phyloP scores from a whole-genome alignment of 2,329 filamentous ascomycete species.

The Alternaria atra region DNA sequence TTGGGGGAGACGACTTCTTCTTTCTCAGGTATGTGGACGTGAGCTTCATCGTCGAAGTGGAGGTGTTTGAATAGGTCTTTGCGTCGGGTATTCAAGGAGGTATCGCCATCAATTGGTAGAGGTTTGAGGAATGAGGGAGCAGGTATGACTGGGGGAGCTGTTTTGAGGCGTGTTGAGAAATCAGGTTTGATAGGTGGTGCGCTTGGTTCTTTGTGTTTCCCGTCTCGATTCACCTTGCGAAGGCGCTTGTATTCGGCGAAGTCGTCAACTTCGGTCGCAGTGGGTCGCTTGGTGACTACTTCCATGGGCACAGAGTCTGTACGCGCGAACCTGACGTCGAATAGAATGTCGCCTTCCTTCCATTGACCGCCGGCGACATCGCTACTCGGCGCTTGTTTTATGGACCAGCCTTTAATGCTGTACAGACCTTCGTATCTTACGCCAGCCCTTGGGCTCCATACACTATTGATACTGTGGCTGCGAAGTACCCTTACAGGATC shows the following conservation, averaged over 20 bases:
- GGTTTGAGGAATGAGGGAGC: background rate
- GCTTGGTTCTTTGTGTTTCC: constrained; percentile 12
- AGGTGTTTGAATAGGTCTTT: constrained; percentile 17
- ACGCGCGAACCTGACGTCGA: constrained; percentile 52
- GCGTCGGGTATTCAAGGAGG: constrained; percentile 8
- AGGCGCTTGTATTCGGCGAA: constrained; percentile 59
- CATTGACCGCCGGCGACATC: constrained; percentile 24
- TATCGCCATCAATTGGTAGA: background rate
- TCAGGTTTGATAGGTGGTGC: background rate
- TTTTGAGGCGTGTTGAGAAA: constrained; percentile 12
- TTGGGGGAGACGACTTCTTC: constrained; percentile 19
- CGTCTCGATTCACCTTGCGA: constrained; percentile 33
- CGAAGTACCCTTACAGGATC: constrained; percentile 56
- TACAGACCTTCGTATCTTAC: constrained; percentile 60
- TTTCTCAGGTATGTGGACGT: background rate
- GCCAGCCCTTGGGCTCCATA: constrained; percentile 58
- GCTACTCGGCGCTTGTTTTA: constrained; percentile 38
- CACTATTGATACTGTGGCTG: constrained; percentile 54
- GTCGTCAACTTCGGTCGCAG: constrained; percentile 57
- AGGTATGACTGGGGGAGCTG: constrained; percentile 23
- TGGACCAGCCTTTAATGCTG: constrained; percentile 52
- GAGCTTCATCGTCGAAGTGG: constrained; percentile 18
- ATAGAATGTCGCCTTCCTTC: constrained; percentile 45
- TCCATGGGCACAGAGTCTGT: constrained; percentile 47
- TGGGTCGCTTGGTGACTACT: constrained; percentile 51